These are phyloP conservation scores for Dacryopinax primogenitus DNA, from an alignment of 768 basidiomycete genomes.

Conservation along the genomic window DNA sequence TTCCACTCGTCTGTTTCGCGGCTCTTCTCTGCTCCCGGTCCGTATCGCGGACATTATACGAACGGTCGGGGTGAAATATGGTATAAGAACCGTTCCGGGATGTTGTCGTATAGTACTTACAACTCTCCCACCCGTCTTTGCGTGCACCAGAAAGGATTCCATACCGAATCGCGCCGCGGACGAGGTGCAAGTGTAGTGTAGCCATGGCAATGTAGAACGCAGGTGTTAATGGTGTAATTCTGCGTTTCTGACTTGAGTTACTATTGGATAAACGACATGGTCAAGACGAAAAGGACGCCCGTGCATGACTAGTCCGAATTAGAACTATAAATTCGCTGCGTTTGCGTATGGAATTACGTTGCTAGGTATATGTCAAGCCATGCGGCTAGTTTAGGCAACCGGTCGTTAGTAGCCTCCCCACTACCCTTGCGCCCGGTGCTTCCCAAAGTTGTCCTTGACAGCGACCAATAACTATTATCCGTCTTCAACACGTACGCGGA, in stretches of 20 bases:
- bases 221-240: background rate
- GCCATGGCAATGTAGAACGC: slow-evolving; percentile 1
- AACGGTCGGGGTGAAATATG: slow-evolving; percentile 5
- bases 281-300: too few relatives aligned
- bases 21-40: background rate
- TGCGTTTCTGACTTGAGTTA: background rate
- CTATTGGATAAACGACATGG: too few relatives aligned
- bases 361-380: too few relatives aligned
- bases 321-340: too few relatives aligned
- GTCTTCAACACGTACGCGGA: background rate
- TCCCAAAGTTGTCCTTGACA: too few relatives aligned
- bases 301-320: too few relatives aligned
- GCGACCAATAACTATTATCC: too few relatives aligned
- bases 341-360: too few relatives aligned
- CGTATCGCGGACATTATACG: slow-evolving; percentile 10
- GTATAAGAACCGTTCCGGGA: background rate
- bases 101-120: slow-evolving; percentile 6
- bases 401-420: too few relatives aligned
- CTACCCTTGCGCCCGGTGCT: too few relatives aligned
- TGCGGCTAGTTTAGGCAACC: too few relatives aligned
- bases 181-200: background rate
- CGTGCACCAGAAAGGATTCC: slow-evolving; percentile 1
- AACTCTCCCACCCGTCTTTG: background rate
- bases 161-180: slow-evolving; percentile 3
- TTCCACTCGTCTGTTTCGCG: background rate